Evolutionary conservation across 2,329 filamentous ascomycete species (phyloP), one percentile per base, ranked within the genome.

Genomic region (Xylariaceae sp.): DNA sequence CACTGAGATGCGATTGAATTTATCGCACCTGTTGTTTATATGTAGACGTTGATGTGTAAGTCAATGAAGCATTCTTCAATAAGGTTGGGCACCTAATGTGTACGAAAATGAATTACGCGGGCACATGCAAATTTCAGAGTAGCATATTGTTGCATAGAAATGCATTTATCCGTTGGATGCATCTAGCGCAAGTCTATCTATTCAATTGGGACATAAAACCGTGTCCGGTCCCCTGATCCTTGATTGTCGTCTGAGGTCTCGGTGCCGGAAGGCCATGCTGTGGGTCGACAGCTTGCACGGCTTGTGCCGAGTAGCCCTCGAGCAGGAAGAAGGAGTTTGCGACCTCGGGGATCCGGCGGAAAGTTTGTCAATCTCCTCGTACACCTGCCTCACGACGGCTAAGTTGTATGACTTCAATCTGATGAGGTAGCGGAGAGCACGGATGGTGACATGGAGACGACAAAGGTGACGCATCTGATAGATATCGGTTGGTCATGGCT

Each of bases 221-320:
- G 42, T 53, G 59, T 57, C 47, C 9, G 59, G 19, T 63, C 61
- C 53, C 52, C 13, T 53, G 15, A 0, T 9, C 4, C 47, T 62
- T 62, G 7, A 61, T 61, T 36, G 43, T 63, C 58, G 15, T 39
- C n/a, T n/a, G n/a, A n/a, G n/a, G n/a, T n/a, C 45, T 8, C 61
- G 57, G 43, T 62, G 60, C 26, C 58, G 62, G 47, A 62, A 64
- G 5, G 58, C 60, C 1, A 55, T 58, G 19, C n/a, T 52, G 2
- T 13, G 32, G 3, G 34, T 61, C 55, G 22, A 64, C 32, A 15
- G 60, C 59, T 13, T 58, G 22, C 15, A 63, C 60, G 12, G 36
- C 62, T n/a, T 63, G 59, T 1, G 53, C 60, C 16, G 62, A 58
- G 52, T 63, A 64, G 1, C 60, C 56, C 29, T 64, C 59, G 18